Evolutionary conservation across 768 basidiomycete species (phyloP), one percentile per base, ranked within the genome.

Genomic region (Trametes maxima): DNA sequence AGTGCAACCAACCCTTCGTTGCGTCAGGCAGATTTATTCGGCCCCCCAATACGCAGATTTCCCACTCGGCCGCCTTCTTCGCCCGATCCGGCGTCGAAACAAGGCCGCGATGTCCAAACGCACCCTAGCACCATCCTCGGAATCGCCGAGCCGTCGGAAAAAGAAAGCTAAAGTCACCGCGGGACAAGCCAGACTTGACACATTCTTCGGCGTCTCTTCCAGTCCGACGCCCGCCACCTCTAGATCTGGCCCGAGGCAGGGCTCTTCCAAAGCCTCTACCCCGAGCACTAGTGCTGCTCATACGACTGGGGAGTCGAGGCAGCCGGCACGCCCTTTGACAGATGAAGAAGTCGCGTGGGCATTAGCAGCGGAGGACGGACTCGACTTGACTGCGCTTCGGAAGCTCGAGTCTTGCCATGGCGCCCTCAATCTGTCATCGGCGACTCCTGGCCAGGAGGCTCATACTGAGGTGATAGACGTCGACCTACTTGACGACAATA

Each of bases 381-480:
- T 68, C 33, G 67, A 71, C 57, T 16, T 68, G 16, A 59, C 67
- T 13, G 57, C 57, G 42, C 62, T 71, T 21, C 60, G 58, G 21
- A 60, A 60, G 45, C 64, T 68, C 43, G 68, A 68, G 54, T 45
- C 56, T 46, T 24, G 25, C 28, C n/a, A 33, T 39, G 28, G 57
- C 47, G 21, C 17, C 22, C 22, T 40, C 24, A 24, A 52, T 33
- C 42, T 44, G 57, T 40, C 53, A 33, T 2, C 57, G 28, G n/a
- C 35, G 14, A n/a, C 50, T 33, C 56, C 22, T 43, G 33, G 22
- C 4, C 22, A 49, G 39, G 22, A 51, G 45, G 37, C 36, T 21
- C 54, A 10, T 39, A 21, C 52, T 16, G 69, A 70, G 55, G 67
- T 75, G 52, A 76, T 74, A 65, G 73, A 75, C 63, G 69, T 76